phyloP scores from a whole-genome alignment of 129 eudicot genomes.

The Lonicera japonica region DNA sequence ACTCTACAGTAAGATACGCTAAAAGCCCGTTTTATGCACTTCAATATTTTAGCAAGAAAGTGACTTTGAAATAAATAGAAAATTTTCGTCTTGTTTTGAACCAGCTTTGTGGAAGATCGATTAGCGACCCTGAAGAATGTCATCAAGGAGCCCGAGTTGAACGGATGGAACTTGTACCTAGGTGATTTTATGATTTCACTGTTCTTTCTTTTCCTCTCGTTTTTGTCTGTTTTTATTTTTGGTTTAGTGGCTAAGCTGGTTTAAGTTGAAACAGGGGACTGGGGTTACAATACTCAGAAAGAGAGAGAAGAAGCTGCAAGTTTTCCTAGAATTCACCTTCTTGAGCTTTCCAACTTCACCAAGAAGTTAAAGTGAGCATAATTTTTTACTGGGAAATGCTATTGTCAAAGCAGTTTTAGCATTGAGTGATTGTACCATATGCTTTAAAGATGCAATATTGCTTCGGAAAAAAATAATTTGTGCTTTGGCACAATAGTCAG shows the following conservation, averaged over 20 bases:
- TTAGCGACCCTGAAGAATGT: slow-evolving; percentile 91
- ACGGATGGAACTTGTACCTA: slow-evolving; percentile 89
- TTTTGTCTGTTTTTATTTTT: slow-evolving; percentile 1
- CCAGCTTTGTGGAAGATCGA: slow-evolving; percentile 96
- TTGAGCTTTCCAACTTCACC: slow-evolving; percentile 90
- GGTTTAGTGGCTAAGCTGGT: slow-evolving; percentile 2
- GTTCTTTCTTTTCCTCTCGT: not conserved
- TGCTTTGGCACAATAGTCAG: no score
- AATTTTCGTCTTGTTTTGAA: slow-evolving; percentile 1
- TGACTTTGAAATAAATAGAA: not conserved
- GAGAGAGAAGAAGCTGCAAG: slow-evolving; percentile 92
- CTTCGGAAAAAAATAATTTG: no score
- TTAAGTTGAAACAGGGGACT: slow-evolving; percentile 55
- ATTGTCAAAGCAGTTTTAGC: no score
- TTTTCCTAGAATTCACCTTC: slow-evolving; percentile 69
- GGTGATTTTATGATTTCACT: slow-evolving; percentile 34
- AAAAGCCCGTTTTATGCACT: not conserved
- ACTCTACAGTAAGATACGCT: slow-evolving; percentile 70
- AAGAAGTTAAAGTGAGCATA: slow-evolving; percentile 66
- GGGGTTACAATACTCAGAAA: slow-evolving; percentile 96
- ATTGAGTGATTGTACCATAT: no score
- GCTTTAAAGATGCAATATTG: no score
- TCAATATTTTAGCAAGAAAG: not conserved
- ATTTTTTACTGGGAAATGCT: not conserved
- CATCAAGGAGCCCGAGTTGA: slow-evolving; percentile 80